phyloP scores from a whole-genome alignment of 108 stramenopile species.

The Cylindrotheca closterium region DNA sequence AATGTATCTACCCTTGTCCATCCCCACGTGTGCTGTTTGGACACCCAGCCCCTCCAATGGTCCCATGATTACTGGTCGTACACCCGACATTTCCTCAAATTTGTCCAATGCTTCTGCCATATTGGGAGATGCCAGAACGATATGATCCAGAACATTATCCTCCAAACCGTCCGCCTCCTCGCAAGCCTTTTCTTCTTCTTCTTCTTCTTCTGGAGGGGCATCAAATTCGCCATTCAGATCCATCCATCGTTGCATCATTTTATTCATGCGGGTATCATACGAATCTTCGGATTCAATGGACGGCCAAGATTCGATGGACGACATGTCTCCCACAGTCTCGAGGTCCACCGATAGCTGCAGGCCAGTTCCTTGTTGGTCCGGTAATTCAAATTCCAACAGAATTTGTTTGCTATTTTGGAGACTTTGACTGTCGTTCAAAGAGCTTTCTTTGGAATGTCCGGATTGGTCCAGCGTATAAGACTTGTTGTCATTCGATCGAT shows the following conservation, averaged over 20 bases:
- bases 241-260: conserved; percentile 36
- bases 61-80: conserved; percentile 45
- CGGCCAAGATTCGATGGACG: conserved; percentile 24
- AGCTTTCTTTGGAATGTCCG: background rate
- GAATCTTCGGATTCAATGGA: conserved; percentile 28
- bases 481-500: no score
- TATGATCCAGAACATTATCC: conserved; percentile 58
- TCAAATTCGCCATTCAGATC: conserved; percentile 16
- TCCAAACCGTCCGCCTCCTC: no score
- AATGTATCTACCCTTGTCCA: conserved; percentile 44
- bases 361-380: conserved; percentile 2
- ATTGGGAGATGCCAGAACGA: conserved; percentile 53
- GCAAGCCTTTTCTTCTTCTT: conserved; percentile 28
- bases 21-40: conserved; percentile 48
- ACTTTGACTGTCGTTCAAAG: no score
- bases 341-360: conserved; percentile 22
- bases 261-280: conserved; percentile 28
- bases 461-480: background rate
- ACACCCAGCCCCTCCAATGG: conserved; percentile 50
- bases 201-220: conserved; percentile 44
- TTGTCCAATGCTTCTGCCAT: conserved; percentile 48
- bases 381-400: conserved; percentile 17
- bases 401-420: conserved; percentile 1
- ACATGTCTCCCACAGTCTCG: conserved; percentile 16
- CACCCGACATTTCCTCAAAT: conserved; percentile 52